Base-by-base conservation (phyloP, 305 asterid genomes). In the Fraxinus velutina region DNA sequence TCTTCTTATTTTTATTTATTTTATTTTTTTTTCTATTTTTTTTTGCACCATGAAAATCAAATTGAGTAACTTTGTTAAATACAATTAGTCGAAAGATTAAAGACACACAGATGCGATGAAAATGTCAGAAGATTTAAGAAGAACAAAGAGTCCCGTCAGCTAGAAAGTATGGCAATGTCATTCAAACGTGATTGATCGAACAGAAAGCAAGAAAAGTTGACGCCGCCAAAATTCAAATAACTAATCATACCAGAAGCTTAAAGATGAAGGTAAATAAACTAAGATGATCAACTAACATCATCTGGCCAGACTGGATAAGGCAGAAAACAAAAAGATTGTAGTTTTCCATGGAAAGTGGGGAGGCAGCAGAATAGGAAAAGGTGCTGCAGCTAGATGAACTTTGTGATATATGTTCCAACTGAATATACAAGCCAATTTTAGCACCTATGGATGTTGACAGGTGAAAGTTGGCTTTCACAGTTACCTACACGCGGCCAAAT, bases 381-480 rank as follows among this genome's bases (percentile, higher is more conserved):
- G 73, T 3, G n/a, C 29, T 22, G 72, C 72, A 62, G 72, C 29
- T 6, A 62, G 33, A 22, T 62, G 33, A 62, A 62, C 72, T 62
- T 62, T 62, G 72, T 62, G 72, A 62, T 62, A 9, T 22, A 17
- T 22, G n/a, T 62, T 62, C 33, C 72, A 62, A 62, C 72, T 62
- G 72, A 62, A 9, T 22, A 52, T 52, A 19, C 70, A 24, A 62
- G 72, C 72, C 72, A 62, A 8, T 5, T 62, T 21, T 9, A 62
- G 72, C 72, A 62, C 29, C 72, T 62, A 62, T 22, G 32, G 72
- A 62, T 22, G 72, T 62, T 62, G 72, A 62, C 72, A 62, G 72
- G 17, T 22, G 33, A 62, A 22, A 62, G 33, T 24, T 62, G 72
- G 72, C 29, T 22, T 62, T 22, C 15, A 9, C 32, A 62, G 72